phyloP scores from a whole-genome alignment of 495 filamentous ascomycete genomes.

The Tuber indicum region DNA sequence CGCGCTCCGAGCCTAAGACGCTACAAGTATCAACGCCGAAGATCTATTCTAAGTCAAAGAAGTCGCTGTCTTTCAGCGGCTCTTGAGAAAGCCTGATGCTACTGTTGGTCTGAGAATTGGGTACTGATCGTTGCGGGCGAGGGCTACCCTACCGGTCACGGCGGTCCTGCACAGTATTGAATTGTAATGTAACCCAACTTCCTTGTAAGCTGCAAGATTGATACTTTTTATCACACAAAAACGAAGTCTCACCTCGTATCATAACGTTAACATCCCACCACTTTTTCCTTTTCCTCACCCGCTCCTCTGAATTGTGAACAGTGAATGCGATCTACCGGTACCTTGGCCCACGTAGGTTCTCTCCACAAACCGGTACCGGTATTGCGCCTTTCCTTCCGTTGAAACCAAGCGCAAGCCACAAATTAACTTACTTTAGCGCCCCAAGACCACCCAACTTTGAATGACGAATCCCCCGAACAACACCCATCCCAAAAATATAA shows the following conservation, averaged over 20 bases:
- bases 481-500: too few relatives aligned
- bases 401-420: not conserved
- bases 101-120: not conserved
- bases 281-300: not conserved
- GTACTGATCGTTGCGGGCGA: not conserved
- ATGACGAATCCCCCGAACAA: too few relatives aligned
- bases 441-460: too few relatives aligned
- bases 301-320: not conserved
- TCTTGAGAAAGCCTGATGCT: not conserved
- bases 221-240: not conserved
- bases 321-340: not conserved
- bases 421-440: too few relatives aligned
- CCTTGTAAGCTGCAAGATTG: not conserved
- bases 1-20: conserved; percentile 17
- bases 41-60: conserved; percentile 34
- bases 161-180: not conserved
- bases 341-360: not conserved
- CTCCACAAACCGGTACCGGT: not conserved
- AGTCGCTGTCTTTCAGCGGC: conserved; percentile 8
- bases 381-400: not conserved
- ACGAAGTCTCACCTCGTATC: not conserved
- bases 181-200: not conserved
- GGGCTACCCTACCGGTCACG: not conserved
- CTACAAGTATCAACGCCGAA: conserved; percentile 18
- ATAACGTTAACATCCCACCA: not conserved